Conservation (phyloP, 148 eudicot genomes). For the Cornus suecica region DNA sequence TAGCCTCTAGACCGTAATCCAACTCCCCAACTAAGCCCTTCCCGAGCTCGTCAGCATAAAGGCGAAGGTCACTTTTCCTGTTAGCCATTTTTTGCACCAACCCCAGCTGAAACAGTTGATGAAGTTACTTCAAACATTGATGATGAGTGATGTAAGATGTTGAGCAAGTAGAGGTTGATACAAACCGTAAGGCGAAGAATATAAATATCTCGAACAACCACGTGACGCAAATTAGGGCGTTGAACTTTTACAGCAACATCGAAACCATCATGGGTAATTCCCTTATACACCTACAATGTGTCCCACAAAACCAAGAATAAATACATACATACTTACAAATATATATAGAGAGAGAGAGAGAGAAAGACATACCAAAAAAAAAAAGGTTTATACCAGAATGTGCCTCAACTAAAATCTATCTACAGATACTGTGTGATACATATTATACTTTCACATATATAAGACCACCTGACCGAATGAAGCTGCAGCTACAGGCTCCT, state of each 20-base stretch:
- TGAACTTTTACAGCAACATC: constrained; percentile 96
- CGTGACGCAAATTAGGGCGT: constrained; percentile 79
- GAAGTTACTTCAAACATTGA: constrained; percentile 8
- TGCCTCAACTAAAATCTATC: not conserved
- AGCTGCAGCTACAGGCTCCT: constrained; percentile 97
- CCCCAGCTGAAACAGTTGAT: constrained; percentile 66
- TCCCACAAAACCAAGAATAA: constrained; percentile 8
- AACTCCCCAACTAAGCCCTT: constrained; percentile 94
- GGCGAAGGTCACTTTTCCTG: constrained; percentile 74
- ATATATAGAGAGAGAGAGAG: not conserved
- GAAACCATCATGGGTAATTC: constrained; percentile 66
- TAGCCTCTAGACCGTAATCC: constrained; percentile 92
- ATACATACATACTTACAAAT: too few species aligned
- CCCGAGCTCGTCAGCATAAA: constrained; percentile 98
- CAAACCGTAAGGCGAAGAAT: constrained; percentile 96
- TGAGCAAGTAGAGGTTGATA: constrained; percentile 29
- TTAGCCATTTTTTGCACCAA: constrained; percentile 70
- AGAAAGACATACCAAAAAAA: not conserved
- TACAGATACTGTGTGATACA: not conserved
- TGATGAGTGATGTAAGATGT: not conserved
- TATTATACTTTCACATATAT: constrained; percentile 2
- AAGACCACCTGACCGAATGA: constrained; percentile 92
- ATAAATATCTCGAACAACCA: constrained; percentile 85
- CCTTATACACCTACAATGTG: constrained; percentile 66
- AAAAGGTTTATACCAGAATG: constrained; percentile 2